Evolutionary conservation across 768 basidiomycete genomes (phyloP), one percentile per base, ranked within the genome.

Genomic region (Mycena crocata): DNA sequence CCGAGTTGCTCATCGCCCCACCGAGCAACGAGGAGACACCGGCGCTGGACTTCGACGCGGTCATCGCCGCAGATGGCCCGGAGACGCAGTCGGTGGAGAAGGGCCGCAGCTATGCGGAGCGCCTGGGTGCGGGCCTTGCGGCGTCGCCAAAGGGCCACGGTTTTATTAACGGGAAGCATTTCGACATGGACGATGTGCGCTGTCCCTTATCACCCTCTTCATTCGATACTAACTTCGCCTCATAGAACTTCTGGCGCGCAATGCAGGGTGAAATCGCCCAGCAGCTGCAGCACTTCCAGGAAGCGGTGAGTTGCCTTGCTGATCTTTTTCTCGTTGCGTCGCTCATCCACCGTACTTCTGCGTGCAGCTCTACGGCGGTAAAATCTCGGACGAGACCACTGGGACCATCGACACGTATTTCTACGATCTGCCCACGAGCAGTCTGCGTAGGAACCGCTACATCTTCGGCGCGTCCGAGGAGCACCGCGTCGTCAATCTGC

Each of bases 161-260:
- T 5, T 97, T 98, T 77, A 83, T 97, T 73, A 97, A 98, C 72
- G 96, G 96, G n/a, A 95, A 90, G 73, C 86, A 92, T 75, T 83
- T 89, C 56, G 77, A 85, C 15, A 76, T 94, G 51, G 85, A 87
- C 68, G 91, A 92, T 57, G 94, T 93, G 71, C 70, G 89, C 80
- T 24, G 34, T 40, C 21, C 35, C 19, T 14, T 28, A 45, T 17
- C 39, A 56, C 44, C 56, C 21, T 31, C 19, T n/a, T 30, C 13
- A 23, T 37, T 37, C 10, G 30, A 19, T 9, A 31, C 50, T 34
- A n/a, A 51, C 49, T 45, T 34, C 30, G 46, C 56, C 30, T 15
- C 70, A 2, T 37, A 96, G 92, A 84, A 86, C 26, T 93, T 94
- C 76, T 75, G 91, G 60, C 80, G 83, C n/a, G 74, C 77, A 42